Conservation (phyloP, 768 basidiomycete species). For the Tephrocybe sp. region DNA sequence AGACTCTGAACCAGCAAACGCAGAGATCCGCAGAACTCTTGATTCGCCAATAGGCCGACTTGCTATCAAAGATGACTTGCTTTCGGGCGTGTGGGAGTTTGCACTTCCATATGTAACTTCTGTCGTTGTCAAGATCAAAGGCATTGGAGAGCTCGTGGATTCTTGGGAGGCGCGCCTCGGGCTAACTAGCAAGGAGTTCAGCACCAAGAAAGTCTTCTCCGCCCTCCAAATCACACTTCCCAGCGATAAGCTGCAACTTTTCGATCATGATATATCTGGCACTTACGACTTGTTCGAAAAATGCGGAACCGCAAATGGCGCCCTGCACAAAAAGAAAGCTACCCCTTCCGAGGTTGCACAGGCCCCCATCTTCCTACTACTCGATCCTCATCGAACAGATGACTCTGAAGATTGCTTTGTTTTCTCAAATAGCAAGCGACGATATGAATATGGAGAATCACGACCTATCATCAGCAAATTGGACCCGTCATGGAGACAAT, state of each 20-base stretch:
- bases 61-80: constrained; percentile 53
- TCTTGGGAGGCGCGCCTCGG: constrained; percentile 88
- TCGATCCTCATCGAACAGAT: constrained; percentile 85
- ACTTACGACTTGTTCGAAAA: constrained; percentile 76
- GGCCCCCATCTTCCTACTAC: constrained; percentile 75
- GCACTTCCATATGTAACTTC: constrained; percentile 63
- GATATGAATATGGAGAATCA: constrained; percentile 80
- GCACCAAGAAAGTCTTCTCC: constrained; percentile 67
- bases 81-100: constrained; percentile 78
- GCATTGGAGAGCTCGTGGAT: constrained; percentile 68
- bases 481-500: constrained; percentile 78
- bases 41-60: constrained; percentile 78
- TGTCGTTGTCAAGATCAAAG: constrained; percentile 62
- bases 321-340: constrained; percentile 67
- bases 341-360: constrained; percentile 42
- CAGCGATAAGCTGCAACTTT: constrained; percentile 37
- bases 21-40: constrained; percentile 73
- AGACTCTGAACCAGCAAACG: constrained; percentile 69
- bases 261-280: constrained; percentile 85
- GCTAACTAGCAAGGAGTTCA: constrained; percentile 61
- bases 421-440: constrained; percentile 76
- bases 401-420: constrained; percentile 79
- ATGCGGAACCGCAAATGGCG: constrained; percentile 87
- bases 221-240: constrained; percentile 64
- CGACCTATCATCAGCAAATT: constrained; percentile 77